These are phyloP conservation scores for Staphylotrichum longicolle DNA, from an alignment of 495 filamentous ascomycete genomes.

Conservation along the genomic window DNA sequence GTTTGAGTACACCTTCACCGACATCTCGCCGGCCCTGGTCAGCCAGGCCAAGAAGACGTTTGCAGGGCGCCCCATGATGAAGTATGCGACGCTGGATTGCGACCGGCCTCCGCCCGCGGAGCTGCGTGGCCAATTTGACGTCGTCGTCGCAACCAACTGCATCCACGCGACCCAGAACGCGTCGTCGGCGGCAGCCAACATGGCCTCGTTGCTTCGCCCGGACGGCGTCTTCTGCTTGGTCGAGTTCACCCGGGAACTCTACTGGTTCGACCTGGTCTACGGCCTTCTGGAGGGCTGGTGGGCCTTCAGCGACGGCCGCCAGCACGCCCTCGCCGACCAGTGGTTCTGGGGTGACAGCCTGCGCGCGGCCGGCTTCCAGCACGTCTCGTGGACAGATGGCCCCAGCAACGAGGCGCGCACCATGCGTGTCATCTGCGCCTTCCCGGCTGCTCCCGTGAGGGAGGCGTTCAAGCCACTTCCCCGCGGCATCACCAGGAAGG, in stretches of 20 bases:
- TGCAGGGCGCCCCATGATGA: slow-evolving; percentile 37
- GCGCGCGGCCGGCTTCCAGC: slow-evolving; percentile 42
- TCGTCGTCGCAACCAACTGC: slow-evolving; percentile 54
- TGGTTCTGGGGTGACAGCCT: slow-evolving; percentile 41
- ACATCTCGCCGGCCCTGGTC: slow-evolving; percentile 53
- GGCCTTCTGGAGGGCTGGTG: slow-evolving; percentile 56
- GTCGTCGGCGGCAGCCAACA: slow-evolving; percentile 31
- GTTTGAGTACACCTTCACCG: slow-evolving; percentile 52
- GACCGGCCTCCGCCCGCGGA: slow-evolving; percentile 48
- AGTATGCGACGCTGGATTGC: slow-evolving; percentile 48
- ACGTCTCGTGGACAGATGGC: slow-evolving; percentile 47
- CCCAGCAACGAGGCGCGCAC: background rate
- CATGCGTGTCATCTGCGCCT: too few relatives aligned
- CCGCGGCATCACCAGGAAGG: too few relatives aligned
- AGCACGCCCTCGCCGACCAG: slow-evolving; percentile 39
- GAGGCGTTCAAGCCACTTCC: too few relatives aligned
- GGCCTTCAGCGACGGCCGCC: slow-evolving; percentile 49
- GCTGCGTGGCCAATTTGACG: slow-evolving; percentile 48
- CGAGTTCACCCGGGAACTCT: slow-evolving; percentile 38
- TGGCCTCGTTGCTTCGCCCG: background rate
- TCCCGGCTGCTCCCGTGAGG: too few relatives aligned
- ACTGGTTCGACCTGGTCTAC: slow-evolving; percentile 51
- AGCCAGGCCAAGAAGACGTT: slow-evolving; percentile 46
- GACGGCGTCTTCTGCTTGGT: slow-evolving; percentile 36
- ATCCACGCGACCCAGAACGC: slow-evolving; percentile 45